Conservation (phyloP, 352 stramenopile genomes). For the Blastocystis sp. region DNA sequence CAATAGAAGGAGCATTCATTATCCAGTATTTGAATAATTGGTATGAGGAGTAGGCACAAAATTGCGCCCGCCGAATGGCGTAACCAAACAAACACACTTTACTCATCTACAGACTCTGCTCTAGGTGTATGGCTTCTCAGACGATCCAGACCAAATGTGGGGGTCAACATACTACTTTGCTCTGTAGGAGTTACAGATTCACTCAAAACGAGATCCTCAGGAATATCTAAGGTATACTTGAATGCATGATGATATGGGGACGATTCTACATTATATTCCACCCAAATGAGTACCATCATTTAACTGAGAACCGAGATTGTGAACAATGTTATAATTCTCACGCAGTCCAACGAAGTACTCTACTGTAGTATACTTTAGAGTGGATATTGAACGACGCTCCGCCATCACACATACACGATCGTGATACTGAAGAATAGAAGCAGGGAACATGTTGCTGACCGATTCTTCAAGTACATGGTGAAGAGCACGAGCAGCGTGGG, state of each 20-base stretch:
- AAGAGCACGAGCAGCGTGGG: constrained; percentile 13
- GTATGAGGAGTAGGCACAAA: too few relatives aligned
- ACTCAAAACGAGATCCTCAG: background rate
- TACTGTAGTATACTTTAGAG: constrained; percentile 48
- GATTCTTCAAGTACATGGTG: constrained; percentile 57
- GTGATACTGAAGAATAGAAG: constrained; percentile 58
- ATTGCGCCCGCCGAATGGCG: too few relatives aligned
- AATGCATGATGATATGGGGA: constrained; percentile 43
- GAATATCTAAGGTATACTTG: background rate
- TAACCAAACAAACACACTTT: too few relatives aligned
- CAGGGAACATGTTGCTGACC: constrained; percentile 56
- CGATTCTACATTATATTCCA: background rate
- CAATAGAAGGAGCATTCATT: background rate
- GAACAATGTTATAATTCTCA: constrained; percentile 54
- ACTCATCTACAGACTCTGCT: background rate
- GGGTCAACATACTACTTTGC: background rate
- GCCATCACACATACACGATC: constrained; percentile 31
- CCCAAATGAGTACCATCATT: background rate
- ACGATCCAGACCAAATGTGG: constrained; percentile 6
- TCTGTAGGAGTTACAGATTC: background rate
- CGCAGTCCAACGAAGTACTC: constrained; percentile 55
- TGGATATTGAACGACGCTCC: constrained; percentile 44
- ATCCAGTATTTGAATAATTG: background rate
- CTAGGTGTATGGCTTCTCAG: background rate
- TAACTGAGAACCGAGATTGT: constrained; percentile 3